Conservation (phyloP, 805 yeast genomes). For the Cyberlindnera mississippiensis region DNA sequence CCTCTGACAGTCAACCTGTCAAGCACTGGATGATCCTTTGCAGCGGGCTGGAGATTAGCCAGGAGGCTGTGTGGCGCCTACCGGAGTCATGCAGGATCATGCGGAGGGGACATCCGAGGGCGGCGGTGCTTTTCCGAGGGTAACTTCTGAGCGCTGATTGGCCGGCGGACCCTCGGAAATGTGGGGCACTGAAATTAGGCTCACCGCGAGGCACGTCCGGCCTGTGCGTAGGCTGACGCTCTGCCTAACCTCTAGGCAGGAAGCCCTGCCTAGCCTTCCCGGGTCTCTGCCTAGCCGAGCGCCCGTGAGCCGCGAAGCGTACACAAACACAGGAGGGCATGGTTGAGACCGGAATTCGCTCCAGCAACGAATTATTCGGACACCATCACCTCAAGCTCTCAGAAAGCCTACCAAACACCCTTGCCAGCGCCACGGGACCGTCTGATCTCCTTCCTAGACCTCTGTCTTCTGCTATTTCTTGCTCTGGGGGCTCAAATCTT, state of each 20-base stretch:
- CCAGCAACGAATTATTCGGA: not conserved
- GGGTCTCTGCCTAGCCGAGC: not conserved
- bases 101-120: too few species aligned
- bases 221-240: not conserved
- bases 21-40: too few species aligned
- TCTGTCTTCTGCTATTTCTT: too few species aligned
- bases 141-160: conserved; percentile 2
- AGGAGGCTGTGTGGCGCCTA: too few species aligned
- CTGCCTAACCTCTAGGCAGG: too few species aligned
- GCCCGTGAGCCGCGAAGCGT: not conserved
- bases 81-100: too few species aligned
- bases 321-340: not conserved
- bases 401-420: not conserved
- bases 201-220: not conserved
- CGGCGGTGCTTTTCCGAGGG: too few species aligned
- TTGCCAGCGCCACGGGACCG: not conserved
- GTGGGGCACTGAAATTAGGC: not conserved
- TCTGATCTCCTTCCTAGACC: too few species aligned
- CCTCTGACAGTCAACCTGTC: too few species aligned
- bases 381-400: not conserved
- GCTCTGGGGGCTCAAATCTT: too few species aligned
- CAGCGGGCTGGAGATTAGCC: too few species aligned
- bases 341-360: not conserved
- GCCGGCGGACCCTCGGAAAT: conserved; percentile 1
- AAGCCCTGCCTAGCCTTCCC: too few species aligned